phyloP scores from a whole-genome alignment of 257 asterid species.

The Parsonsia alboflavescens region DNA sequence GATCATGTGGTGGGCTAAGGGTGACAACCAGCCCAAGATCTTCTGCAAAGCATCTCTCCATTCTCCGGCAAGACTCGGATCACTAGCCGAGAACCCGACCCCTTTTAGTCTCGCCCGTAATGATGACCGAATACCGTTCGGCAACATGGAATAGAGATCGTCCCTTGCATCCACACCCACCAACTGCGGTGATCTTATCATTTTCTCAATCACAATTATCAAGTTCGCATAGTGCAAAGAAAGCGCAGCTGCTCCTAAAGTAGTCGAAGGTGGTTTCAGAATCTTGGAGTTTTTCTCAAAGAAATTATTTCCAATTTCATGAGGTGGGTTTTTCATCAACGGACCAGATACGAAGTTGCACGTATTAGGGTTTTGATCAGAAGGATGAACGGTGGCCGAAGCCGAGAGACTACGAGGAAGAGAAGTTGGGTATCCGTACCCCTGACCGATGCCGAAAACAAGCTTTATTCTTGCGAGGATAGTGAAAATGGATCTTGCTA shows the following conservation, averaged over 20 bases:
- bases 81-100: slow-evolving; percentile 68
- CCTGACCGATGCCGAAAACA: slow-evolving; percentile 59
- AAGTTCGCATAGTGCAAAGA: slow-evolving; percentile 75
- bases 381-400: slow-evolving; percentile 81
- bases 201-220: slow-evolving; percentile 81
- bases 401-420: slow-evolving; percentile 74
- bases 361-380: slow-evolving; percentile 35
- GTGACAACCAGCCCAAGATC: slow-evolving; percentile 84
- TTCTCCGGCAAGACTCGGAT: slow-evolving; percentile 67
- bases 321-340: slow-evolving; percentile 29
- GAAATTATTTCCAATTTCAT: slow-evolving; percentile 16
- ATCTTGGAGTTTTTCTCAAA: slow-evolving; percentile 46
- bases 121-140: slow-evolving; percentile 53
- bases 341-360: slow-evolving; percentile 57
- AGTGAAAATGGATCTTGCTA: slow-evolving; percentile 65
- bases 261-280: slow-evolving; percentile 55
- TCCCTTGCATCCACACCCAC: slow-evolving; percentile 88
- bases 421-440: slow-evolving; percentile 31
- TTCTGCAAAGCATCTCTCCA: slow-evolving; percentile 87
- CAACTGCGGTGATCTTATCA: slow-evolving; percentile 79
- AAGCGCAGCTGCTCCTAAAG: slow-evolving; percentile 81
- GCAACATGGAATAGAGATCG: slow-evolving; percentile 79
- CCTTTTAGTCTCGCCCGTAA: slow-evolving; percentile 65
- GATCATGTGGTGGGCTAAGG: slow-evolving; percentile 92
- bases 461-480: slow-evolving; percentile 64